Evolutionary conservation across 306 rosid species (phyloP).

Genomic region (Prunus dulcis): DNA sequence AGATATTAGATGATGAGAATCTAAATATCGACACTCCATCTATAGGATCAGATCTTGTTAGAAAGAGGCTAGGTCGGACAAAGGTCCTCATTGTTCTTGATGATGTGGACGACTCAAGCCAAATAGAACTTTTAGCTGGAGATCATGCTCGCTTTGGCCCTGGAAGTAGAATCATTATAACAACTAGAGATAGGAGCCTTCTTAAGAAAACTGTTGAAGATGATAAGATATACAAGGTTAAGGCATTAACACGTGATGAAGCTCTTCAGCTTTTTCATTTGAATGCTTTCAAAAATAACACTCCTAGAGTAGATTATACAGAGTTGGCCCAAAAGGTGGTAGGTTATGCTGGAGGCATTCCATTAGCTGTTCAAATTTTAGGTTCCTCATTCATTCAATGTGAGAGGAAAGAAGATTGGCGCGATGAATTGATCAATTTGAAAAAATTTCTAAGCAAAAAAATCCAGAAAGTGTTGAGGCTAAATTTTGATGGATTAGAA

Average conservation of each 20-base stretch:
- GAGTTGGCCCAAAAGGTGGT: neutral
- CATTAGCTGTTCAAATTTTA: neutral
- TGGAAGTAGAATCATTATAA: neutral
- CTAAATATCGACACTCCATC: neutral
- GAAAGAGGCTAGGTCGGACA: neutral
- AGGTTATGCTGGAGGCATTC: slow-evolving; percentile 2
- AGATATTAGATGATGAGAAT: neutral
- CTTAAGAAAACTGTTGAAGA: neutral
- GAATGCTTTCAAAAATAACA: neutral
- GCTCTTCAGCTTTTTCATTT: slow-evolving; percentile 9
- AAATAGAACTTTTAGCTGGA: slow-evolving; percentile 4
- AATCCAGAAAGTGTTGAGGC: neutral
- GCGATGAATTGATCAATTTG: neutral
- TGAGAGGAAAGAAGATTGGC: neutral
- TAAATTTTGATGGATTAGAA: slow-evolving; percentile 25
- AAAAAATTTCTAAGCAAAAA: neutral
- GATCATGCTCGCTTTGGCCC: neutral
- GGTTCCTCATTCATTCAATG: neutral
- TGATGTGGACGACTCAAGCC: slow-evolving; percentile 8
- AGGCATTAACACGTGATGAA: slow-evolving; percentile 12
- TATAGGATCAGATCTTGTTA: neutral
- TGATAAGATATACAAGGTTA: neutral
- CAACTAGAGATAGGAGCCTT: neutral
- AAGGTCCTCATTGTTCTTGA: slow-evolving; percentile 11
- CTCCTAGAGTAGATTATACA: neutral